Conservation (phyloP, 331 rosid genomes). For the Arachis monticola region DNA sequence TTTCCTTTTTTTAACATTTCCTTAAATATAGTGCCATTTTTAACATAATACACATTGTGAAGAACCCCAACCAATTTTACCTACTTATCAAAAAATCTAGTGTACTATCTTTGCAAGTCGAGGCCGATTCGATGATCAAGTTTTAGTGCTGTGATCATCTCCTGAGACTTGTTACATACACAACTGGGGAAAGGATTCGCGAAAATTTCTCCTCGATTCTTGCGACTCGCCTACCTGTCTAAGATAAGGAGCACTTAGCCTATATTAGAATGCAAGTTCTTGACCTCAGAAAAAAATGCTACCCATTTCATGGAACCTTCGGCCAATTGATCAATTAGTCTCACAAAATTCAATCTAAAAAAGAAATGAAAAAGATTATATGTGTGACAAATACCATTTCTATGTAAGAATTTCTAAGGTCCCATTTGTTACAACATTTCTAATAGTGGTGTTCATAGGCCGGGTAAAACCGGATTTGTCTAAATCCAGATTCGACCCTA, state of each 20-base stretch:
- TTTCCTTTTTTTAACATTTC: slow-evolving; percentile 25
- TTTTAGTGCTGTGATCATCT: slow-evolving; percentile 42
- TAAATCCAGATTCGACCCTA: too few relatives aligned
- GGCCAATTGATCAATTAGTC: slow-evolving; percentile 71
- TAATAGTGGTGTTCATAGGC: too few relatives aligned
- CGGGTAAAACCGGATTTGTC: too few relatives aligned
- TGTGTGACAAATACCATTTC: neutral
- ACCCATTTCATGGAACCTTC: slow-evolving; percentile 65
- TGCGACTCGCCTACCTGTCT: slow-evolving; percentile 74
- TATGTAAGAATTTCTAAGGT: too few relatives aligned
- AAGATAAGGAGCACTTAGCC: slow-evolving; percentile 80
- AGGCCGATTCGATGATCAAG: slow-evolving; percentile 41
- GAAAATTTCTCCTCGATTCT: slow-evolving; percentile 91
- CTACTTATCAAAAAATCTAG: slow-evolving; percentile 24
- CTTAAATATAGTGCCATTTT: slow-evolving; percentile 36
- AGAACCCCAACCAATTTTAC: slow-evolving; percentile 28
- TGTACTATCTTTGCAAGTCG: slow-evolving; percentile 51
- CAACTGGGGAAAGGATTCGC: slow-evolving; percentile 97
- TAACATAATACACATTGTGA: slow-evolving; percentile 17
- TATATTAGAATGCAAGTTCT: slow-evolving; percentile 56
- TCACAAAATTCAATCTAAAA: slow-evolving; percentile 77
- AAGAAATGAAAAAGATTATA: neutral
- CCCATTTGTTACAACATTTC: too few relatives aligned
- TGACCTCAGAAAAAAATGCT: slow-evolving; percentile 63
- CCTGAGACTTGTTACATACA: slow-evolving; percentile 69